phyloP scores from a whole-genome alignment of 2,329 filamentous ascomycete genomes.

The Scedosporium apiospermum region DNA sequence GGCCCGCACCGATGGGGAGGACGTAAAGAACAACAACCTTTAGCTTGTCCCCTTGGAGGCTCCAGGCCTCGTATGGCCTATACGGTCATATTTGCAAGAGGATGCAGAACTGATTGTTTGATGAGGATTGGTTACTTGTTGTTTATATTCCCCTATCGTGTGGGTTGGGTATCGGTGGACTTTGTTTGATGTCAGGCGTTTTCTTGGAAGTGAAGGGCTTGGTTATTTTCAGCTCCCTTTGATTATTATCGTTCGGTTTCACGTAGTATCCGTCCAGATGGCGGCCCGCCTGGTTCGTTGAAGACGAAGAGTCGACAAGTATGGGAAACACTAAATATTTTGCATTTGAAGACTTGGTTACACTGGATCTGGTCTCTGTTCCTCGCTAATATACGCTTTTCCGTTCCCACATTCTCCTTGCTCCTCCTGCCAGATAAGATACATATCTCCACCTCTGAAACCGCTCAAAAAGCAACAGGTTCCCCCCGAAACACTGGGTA shows the following conservation, averaged over 20 bases:
- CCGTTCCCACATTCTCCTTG: background rate
- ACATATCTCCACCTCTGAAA: background rate
- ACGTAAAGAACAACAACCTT: slow-evolving; percentile 2
- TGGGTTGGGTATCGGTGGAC: background rate
- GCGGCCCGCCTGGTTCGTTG: no score
- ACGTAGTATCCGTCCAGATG: background rate
- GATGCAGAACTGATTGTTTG: no score
- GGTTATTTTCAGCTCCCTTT: background rate
- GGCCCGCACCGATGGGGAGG: slow-evolving; percentile 7
- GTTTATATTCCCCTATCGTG: background rate
- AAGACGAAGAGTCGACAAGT: no score
- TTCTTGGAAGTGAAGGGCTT: background rate
- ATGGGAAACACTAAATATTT: no score
- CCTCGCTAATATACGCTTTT: background rate
- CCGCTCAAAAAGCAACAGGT: background rate
- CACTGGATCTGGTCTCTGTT: background rate
- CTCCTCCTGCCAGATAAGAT: background rate
- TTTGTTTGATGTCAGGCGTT: background rate
- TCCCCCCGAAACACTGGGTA: background rate
- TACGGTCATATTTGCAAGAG: no score
- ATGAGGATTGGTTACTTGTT: background rate
- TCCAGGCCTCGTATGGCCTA: no score
- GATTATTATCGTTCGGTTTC: background rate
- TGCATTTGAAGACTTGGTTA: background rate
- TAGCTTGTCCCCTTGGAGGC: no score